Base-by-base conservation (phyloP, 1,139 yeast species). In the Tardiomyces depauwii region DNA sequence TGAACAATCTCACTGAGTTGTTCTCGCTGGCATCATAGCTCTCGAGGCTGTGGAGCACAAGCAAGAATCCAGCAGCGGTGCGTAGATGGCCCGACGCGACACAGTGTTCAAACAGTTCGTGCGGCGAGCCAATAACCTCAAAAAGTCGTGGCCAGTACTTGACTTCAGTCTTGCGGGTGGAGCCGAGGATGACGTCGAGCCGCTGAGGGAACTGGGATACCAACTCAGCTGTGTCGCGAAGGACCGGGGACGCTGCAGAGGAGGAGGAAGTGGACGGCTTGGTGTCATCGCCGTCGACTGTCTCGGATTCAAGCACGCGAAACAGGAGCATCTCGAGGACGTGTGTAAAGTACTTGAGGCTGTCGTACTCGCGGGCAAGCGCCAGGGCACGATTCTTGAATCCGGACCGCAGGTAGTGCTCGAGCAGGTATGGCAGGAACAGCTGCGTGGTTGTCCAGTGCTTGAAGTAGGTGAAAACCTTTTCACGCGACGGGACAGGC, bases 161-260 rank as follows among this genome's bases (percentile, higher is more conserved):
- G 19, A 74, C 70, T 55, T 82, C 91, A 16, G 80, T 80, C 55
- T 82, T 82, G 50, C 87, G 71, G 28, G 84, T 66, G 58, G 81
- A 76, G 21, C 77, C 76, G 18, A 79, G 74, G 12, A 77, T 64
- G 14, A 77, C 73, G 41, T 71, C 76, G 2, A 77, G 66, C 52
- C 58, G 58, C 41, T 65, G 64, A 0, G 71, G 67, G 40, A 67
- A 63, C 43, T 61, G 55, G 14, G 54, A 48, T 14, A 65, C 56
- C 41, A 68, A 55, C 18, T 54, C 51, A 6, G 59, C 32, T 2
- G 32, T 13, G 13, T 28, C n/a, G 13, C 32, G 32, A 4, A 28
- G 14, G 32, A 28, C 32, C 4, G 32, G 32, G 11, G 25, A 21
- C 25, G 25, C 25, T 7, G 25, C 25, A 4, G 25, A 21, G 25